Percentiles rank a stretch among this genome's conserved stretches.
These are phyloP conservation scores for Aspergillus ellipticus DNA, from an alignment of 495 filamentous ascomycete genomes.

Conservation along the genomic window DNA sequence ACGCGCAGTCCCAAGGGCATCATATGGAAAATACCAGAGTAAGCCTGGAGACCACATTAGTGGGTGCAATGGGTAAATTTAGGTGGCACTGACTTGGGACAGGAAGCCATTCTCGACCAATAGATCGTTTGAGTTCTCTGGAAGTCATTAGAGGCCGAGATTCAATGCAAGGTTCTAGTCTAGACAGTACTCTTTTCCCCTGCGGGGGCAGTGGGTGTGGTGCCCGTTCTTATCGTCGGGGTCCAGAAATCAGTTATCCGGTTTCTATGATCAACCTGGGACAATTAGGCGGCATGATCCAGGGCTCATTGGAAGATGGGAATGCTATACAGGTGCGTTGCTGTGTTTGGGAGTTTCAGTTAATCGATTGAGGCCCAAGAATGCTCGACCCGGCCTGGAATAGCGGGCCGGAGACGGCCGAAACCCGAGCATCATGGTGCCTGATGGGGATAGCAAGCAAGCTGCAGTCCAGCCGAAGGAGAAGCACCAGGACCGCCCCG, in stretches of 20 bases:
- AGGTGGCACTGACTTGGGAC: conserved; percentile 54
- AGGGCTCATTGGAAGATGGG: background rate
- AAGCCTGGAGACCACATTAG: conserved; percentile 48
- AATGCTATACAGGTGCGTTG: conserved; percentile 21
- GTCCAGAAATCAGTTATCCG: conserved; percentile 74
- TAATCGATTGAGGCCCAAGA: conserved; percentile 13
- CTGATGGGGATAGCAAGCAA: background rate
- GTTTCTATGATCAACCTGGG: conserved; percentile 52
- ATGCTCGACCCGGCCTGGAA: conserved; percentile 18
- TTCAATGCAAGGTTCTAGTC: background rate
- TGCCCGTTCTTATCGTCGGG: conserved; percentile 60
- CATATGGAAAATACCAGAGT: conserved; percentile 90
- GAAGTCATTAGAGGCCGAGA: background rate
- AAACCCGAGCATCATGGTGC: conserved; percentile 24
- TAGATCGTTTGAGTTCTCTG: conserved; percentile 67
- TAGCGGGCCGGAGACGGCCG: conserved; percentile 24
- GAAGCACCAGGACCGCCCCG: background rate
- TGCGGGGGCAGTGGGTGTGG: too few species aligned
- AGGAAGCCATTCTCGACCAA: conserved; percentile 77
- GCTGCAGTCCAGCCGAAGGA: background rate
- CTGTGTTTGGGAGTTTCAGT: conserved; percentile 16
- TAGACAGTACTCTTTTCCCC: conserved; percentile 32
- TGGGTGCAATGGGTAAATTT: background rate
- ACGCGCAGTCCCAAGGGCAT: conserved; percentile 86
- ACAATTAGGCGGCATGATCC: conserved; percentile 1